Percentiles rank a stretch among this genome's conserved stretches.
Conservation (phyloP, 2,329 filamentous ascomycete genomes). For the Pseudopyrenochaeta lycopersici region DNA sequence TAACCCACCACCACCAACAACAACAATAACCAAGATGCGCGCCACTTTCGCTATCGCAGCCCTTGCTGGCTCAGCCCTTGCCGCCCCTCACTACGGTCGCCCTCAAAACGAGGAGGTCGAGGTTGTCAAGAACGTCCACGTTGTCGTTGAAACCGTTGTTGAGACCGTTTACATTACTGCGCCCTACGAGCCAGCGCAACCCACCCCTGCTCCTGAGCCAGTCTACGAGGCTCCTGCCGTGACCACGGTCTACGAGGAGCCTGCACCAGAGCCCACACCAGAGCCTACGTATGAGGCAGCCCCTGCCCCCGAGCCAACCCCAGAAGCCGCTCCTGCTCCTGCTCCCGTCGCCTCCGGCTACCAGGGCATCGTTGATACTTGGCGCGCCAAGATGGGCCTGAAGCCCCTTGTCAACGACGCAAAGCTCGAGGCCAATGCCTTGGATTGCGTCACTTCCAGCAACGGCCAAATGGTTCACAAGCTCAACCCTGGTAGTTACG, state of each 20-base stretch:
- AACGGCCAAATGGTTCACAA: slow-evolving; percentile 44
- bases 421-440: slow-evolving; percentile 38
- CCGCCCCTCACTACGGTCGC: slow-evolving; percentile 26
- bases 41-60: slow-evolving; percentile 37
- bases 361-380: slow-evolving; percentile 36
- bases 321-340: slow-evolving; percentile 10
- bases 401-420: slow-evolving; percentile 20
- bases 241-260: slow-evolving; percentile 16
- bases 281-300: slow-evolving; percentile 13
- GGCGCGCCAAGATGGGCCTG: slow-evolving; percentile 40
- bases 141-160: slow-evolving; percentile 39
- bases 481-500: slow-evolving; percentile 39
- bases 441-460: slow-evolving; percentile 29
- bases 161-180: slow-evolving; percentile 36
- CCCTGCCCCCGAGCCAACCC: slow-evolving; percentile 8
- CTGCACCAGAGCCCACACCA: slow-evolving; percentile 6
- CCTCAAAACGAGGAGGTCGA: slow-evolving; percentile 29
- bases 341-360: slow-evolving; percentile 27
- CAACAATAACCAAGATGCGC: slow-evolving; percentile 36
- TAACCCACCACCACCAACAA: slow-evolving; percentile 16
- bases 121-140: slow-evolving; percentile 28
- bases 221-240: slow-evolving; percentile 9
- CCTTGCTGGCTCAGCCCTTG: slow-evolving; percentile 42
- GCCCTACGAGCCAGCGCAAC: slow-evolving; percentile 13
- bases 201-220: slow-evolving; percentile 9